These are phyloP conservation scores for Cnidoscolus chayamansa DNA, from an alignment of 441 rosid species.

Conservation along the genomic window DNA sequence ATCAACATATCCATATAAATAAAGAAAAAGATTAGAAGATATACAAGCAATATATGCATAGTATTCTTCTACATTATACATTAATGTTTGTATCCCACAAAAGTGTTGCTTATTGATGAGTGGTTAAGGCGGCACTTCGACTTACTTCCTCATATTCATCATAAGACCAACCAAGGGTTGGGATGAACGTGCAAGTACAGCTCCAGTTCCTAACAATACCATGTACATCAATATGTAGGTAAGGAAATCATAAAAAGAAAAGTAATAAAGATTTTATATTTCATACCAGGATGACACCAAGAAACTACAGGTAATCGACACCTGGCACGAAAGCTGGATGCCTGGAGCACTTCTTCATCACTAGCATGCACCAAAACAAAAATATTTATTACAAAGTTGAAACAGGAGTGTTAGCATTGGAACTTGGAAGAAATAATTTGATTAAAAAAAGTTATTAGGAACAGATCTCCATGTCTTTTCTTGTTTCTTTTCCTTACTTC, in stretches of 20 bases:
- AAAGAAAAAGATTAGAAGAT: slow-evolving; percentile 2
- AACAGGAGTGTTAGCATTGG: slow-evolving; percentile 8
- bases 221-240: slow-evolving; percentile 12
- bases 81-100: background rate
- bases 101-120: background rate
- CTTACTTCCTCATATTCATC: slow-evolving; percentile 97
- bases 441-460: slow-evolving; percentile 3
- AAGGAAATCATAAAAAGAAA: slow-evolving; percentile 5
- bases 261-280: slow-evolving; percentile 18
- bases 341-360: slow-evolving; percentile 85
- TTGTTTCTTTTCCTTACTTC: background rate
- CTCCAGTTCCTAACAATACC: slow-evolving; percentile 63
- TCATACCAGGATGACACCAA: slow-evolving; percentile 94
- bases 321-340: slow-evolving; percentile 87
- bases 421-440: slow-evolving; percentile 6
- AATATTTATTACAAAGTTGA: slow-evolving; percentile 25
- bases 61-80: background rate
- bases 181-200: slow-evolving; percentile 97
- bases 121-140: slow-evolving; percentile 22
- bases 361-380: slow-evolving; percentile 41
- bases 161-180: slow-evolving; percentile 96
- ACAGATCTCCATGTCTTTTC: background rate
- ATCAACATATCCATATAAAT: background rate
- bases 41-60: slow-evolving; percentile 1
- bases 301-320: slow-evolving; percentile 86